Evolutionary conservation across 352 stramenopile species (phyloP).

Genomic region (Elongisporangium undulatum): DNA sequence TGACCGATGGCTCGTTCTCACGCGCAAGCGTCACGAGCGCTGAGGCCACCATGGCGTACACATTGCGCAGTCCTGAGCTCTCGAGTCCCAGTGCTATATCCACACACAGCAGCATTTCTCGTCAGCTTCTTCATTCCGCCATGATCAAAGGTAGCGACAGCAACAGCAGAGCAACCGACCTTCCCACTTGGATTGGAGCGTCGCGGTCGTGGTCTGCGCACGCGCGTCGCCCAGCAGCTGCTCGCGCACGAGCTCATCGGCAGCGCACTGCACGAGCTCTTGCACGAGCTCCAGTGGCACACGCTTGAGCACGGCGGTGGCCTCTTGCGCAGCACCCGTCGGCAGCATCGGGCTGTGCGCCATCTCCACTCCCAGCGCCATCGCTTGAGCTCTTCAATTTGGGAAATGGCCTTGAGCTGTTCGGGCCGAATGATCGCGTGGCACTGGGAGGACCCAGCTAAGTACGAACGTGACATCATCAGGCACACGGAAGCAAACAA

Average conservation of each 20-base stretch:
- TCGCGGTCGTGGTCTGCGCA: not conserved
- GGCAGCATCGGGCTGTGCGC: not conserved
- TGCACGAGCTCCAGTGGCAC: constrained; percentile 14
- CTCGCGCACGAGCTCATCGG: constrained; percentile 15
- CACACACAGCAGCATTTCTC: constrained; percentile 19
- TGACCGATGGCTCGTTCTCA: constrained; percentile 5
- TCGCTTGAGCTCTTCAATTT: not conserved
- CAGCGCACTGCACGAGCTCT: constrained; percentile 16
- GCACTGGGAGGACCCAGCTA: not conserved
- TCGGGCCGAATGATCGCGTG: not conserved
- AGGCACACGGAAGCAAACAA: not conserved
- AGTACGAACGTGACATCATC: not conserved
- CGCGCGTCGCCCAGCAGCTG: not conserved
- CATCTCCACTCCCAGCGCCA: not conserved
- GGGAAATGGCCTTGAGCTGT: not conserved
- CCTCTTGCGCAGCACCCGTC: not conserved
- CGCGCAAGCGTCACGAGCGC: constrained; percentile 3
- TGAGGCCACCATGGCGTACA: not conserved
- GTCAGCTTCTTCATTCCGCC: constrained; percentile 4
- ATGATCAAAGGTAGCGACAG: constrained; percentile 3
- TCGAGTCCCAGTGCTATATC: constrained; percentile 9
- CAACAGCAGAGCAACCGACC: not conserved
- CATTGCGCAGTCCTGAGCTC: constrained; percentile 8
- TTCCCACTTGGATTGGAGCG: constrained; percentile 3
- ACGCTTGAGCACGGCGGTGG: constrained; percentile 5